phyloP scores from a whole-genome alignment of 192 early-diverging fungal genomes.

The Coemansia sp. region DNA sequence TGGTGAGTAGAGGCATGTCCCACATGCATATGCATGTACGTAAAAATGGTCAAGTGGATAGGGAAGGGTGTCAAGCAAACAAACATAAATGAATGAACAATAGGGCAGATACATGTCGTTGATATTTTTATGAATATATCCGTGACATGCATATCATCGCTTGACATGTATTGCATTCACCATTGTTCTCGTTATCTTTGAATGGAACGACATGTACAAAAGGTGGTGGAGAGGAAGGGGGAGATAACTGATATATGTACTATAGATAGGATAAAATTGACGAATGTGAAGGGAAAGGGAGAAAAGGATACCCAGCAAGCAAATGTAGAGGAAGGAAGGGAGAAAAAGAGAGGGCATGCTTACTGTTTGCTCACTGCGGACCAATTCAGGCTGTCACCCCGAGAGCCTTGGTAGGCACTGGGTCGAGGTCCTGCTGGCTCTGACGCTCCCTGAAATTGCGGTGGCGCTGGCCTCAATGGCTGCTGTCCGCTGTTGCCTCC shows the following conservation, averaged over 20 bases:
- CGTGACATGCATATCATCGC: slow-evolving; percentile 1
- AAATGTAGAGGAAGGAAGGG: neutral
- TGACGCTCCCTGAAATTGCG: neutral
- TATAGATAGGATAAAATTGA: neutral
- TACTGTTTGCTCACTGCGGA: slow-evolving; percentile 26
- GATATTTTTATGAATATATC: neutral
- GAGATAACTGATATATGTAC: neutral
- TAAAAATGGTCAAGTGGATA: slow-evolving; percentile 9
- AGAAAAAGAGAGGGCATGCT: slow-evolving; percentile 17
- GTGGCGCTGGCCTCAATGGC: slow-evolving; percentile 8
- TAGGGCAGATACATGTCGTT: neutral
- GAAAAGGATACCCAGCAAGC: slow-evolving; percentile 3
- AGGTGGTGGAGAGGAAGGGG: too few species aligned
- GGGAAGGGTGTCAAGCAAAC: neutral
- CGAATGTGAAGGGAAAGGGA: neutral
- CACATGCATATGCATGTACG: slow-evolving; percentile 12
- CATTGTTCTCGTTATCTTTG: neutral
- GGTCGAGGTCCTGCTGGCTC: slow-evolving; percentile 19
- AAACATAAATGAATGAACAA: neutral
- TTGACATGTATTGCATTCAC: slow-evolving; percentile 1
- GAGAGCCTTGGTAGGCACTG: slow-evolving; percentile 10
- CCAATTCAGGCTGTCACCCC: slow-evolving; percentile 23
- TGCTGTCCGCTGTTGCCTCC: slow-evolving; percentile 5
- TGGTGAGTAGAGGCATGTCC: neutral
- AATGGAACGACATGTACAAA: neutral